Evolutionary conservation across 176 grass and related monocot species (phyloP), one percentile per base, ranked within the genome.

Genomic region (Oryza nivara): DNA sequence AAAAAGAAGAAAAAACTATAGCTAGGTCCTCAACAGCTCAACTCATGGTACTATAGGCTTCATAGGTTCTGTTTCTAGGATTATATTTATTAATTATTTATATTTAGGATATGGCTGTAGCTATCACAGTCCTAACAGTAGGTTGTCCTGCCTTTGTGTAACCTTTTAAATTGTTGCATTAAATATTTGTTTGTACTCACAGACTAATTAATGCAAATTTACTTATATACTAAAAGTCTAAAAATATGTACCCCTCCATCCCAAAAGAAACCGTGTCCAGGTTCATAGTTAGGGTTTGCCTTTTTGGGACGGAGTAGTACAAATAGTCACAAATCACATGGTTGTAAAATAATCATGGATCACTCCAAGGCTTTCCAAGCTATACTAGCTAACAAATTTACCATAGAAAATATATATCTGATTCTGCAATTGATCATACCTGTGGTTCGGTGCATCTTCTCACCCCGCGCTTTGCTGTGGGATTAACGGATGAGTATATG

Each of bases 51-150:
- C 43, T 38, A 2, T 75, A 52, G 65, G 45, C 68, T 22, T 22
- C 54, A 38, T 83, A 72, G 58, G 15, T 36, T 35, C n/a, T 81
- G 3, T 65, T 65, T 38, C 28, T 2, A 49, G 22, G 71, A 13
- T 30, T 75, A 67, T 30, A 23, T 22, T 63, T 23, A 63, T 60
- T 60, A 60, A 22, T 63, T 63, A 14, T 49, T 80, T n/a, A 80
- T 11, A 51, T 35, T 35, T 65, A 84, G 45, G 61, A 61, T 5
- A 23, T 63, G 58, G 38, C 34, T 65, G 67, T 72, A 72, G 67
- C 26, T 72, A 64, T 65, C 56, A 23, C 3, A 72, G 51, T 19
- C 19, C 40, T 35, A 72, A 11, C 1, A 49, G 41, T 73, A 65
- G 68, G 19, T 10, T 19, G 5, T 11, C 26, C 68, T 10, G 5